phyloP scores from a whole-genome alignment of 2,329 filamentous ascomycete genomes.

The Trichoderma simmonsii region DNA sequence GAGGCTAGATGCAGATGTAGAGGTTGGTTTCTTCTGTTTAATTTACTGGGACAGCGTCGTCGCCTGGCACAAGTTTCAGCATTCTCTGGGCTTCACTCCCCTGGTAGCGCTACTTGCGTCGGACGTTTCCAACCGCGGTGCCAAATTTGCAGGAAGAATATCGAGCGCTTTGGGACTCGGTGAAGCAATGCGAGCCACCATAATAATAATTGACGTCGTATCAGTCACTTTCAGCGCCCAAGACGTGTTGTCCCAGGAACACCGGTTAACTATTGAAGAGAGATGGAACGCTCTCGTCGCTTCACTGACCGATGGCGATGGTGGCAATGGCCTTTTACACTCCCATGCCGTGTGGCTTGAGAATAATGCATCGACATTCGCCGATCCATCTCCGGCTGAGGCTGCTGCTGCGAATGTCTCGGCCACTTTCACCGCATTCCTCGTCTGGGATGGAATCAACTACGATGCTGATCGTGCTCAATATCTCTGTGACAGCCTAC shows the following conservation, averaged over 20 bases:
- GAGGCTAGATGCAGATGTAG: not conserved
- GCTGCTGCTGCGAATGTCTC: not conserved
- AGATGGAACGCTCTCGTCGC: not conserved
- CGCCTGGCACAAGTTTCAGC: not conserved
- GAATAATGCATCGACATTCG: not conserved
- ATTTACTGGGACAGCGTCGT: not conserved
- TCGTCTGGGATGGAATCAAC: not conserved
- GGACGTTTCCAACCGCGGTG: not conserved
- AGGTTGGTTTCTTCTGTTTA: not conserved
- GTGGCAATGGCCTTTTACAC: not conserved
- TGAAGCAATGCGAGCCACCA: not conserved
- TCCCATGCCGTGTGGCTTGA: not conserved
- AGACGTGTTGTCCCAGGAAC: not conserved
- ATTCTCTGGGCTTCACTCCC: not conserved
- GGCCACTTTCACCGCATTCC: not conserved
- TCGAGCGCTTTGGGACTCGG: not conserved
- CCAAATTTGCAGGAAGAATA: not conserved
- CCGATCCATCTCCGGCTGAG: not conserved
- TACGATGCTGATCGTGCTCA: not conserved
- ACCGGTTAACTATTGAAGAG: not conserved
- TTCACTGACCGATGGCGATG: not conserved
- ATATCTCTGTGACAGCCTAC: not conserved
- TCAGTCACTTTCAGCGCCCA: not conserved
- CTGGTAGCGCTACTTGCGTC: not conserved
- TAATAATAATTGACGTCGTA: not conserved